A percentile compares a stretch with the other conserved stretches of the same genome.
Conservation (phyloP, 2,329 filamentous ascomycete genomes). For the Lachnellula willkommii region DNA sequence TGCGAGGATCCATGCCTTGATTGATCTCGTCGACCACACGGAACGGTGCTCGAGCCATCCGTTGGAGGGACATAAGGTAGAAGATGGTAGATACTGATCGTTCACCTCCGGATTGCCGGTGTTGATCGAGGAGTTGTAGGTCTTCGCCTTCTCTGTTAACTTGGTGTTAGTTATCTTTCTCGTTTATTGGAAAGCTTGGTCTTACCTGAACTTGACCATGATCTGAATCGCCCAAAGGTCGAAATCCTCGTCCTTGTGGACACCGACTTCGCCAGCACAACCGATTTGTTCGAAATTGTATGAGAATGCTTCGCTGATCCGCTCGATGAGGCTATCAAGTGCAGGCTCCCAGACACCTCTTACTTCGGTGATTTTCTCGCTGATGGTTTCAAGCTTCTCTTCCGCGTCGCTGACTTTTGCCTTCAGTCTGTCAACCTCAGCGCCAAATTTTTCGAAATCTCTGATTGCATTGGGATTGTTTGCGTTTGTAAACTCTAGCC, state of each 20-base stretch:
- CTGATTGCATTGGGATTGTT: constrained; percentile 70
- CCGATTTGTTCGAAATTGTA: constrained; percentile 93
- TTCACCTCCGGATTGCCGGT: constrained; percentile 94
- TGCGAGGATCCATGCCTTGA: constrained; percentile 97
- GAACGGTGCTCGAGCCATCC: constrained; percentile 89
- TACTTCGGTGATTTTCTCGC: constrained; percentile 57
- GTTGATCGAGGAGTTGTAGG: constrained; percentile 78
- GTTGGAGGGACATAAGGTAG: constrained; percentile 96
- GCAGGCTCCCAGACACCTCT: constrained; percentile 75
- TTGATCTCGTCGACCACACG: constrained; percentile 99
- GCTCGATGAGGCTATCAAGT: constrained; percentile 69
- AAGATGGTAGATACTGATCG: constrained; percentile 96
- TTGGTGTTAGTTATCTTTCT: constrained; percentile 16
- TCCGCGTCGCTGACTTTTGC: constrained; percentile 52
- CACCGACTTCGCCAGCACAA: constrained; percentile 82
- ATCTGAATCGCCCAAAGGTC: constrained; percentile 92
- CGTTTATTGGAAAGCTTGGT: constrained; percentile 19
- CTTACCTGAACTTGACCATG: constrained; percentile 86
- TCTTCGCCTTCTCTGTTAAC: constrained; percentile 66
- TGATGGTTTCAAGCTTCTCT: constrained; percentile 49
- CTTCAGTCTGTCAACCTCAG: constrained; percentile 62
- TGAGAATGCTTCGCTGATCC: constrained; percentile 86
- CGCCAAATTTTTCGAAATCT: constrained; percentile 69
- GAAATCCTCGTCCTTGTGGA: constrained; percentile 91
- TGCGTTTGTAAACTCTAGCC: constrained; percentile 73